Base-by-base conservation (phyloP, 2,329 filamentous ascomycete species). In the Talaromyces sp. region DNA sequence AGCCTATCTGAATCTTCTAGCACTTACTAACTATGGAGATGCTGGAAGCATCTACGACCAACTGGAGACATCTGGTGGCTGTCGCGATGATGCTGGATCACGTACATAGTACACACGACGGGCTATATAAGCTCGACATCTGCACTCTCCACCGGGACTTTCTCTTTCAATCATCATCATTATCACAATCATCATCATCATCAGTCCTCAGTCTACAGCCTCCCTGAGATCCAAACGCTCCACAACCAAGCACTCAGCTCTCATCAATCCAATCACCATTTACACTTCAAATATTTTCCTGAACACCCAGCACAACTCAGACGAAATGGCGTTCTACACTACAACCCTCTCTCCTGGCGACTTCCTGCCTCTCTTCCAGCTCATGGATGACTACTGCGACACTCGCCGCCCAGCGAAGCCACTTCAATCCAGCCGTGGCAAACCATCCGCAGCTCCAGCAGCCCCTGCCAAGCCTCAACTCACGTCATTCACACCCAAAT, bases 361-460 rank as follows among this genome's bases (percentile, higher is more conserved):
- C 64, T 74, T 81, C 66, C 67, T 72, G 53, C 78, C 79, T 13
- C 72, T 82, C 64, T 79, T 82, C 72, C 77, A 74, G 53, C 73
- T 81, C 27, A 72, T 81, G 59, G 78, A 81, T 56, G 76, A 79
- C 71, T 79, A 78, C 63, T 73, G 78, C 68, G 63, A 70, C 71
- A 73, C 77, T 71, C 73, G 74, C 65, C 74, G 58, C 63, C 54
- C 56, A 43, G 6, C 71, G 49, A 68, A 59, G 17, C 34, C 56
- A 58, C 8, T 25, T 13, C 22, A 45, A 7, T 59, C 56, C 34
- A 43, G 36, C 38, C 56, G 36, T 45, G 38, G 31, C 56, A 45
- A 59, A 29, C 56, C 56, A 31, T 29, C 56, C 13, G 51, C 51
- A 27, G 49, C 25, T 67, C 22, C 43, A 53, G 29, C 31, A 8